Evolutionary conservation across 2,329 filamentous ascomycete genomes (phyloP), one percentile per base, ranked within the genome.

Genomic region (Colletotrichum spaethianum): DNA sequence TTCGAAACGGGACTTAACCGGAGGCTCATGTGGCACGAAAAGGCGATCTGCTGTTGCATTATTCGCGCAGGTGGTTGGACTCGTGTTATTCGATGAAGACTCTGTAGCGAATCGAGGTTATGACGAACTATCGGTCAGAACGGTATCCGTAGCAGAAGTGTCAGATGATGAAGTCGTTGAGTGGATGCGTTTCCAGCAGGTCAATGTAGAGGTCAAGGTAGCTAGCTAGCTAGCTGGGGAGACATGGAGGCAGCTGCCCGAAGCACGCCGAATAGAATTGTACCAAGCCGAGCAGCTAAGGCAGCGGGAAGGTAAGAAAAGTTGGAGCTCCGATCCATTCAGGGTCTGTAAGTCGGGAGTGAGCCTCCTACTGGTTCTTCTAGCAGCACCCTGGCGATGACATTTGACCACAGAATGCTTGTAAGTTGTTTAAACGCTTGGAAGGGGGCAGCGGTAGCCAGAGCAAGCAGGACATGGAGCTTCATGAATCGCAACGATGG

Each of bases 141-240:
- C 46, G 59, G 46, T 52, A 63, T 53, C 23, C 59, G 50, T 42
- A 31, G 66, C 50, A 67, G 63, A 50, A 66, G 56, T 44, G 70
- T 71, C 74, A 63, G 74, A 74, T 73, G 73, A 74, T 66, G 64
- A 67, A 72, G 66, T 50, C 57, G 68, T 74, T 77, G 75, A 78
- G 76, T 78, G 77, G 76, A 76, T 73, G 76, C 75, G 72, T 74
- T 76, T 76, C 74, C 76, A 74, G 65, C 74, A 60, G 62, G 31
- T 33, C 40, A 46, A n/a, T 11, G 40, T 20, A 53, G 38, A 48
- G 11, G 26, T 26, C 28, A 18, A 52, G 20, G 33, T n/a, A 46
- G 66, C 16, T 36, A 31, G 28, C 16, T 44, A 70, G 67, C 52
- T 66, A 26, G 16, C 36, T 70, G 12, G 36, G 16, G 55, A 66